These are phyloP conservation scores for Cornus kousa DNA, from an alignment of 148 eudicot genomes.

Conservation along the genomic window DNA sequence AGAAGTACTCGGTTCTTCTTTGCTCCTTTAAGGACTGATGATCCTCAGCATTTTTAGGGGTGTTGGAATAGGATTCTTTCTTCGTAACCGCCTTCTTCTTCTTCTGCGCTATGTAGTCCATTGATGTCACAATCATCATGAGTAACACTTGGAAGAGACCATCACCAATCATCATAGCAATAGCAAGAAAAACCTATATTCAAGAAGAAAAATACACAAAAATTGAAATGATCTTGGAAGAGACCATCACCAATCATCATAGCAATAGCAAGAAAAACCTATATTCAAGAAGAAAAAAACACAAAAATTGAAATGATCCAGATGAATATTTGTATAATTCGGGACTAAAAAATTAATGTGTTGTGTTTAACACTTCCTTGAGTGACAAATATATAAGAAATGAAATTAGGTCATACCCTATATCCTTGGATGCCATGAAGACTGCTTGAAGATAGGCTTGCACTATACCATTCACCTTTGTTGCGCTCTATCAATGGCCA, in stretches of 20 bases:
- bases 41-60: not conserved
- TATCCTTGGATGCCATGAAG: conserved; percentile 46
- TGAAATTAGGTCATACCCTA: conserved; percentile 19
- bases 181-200: conserved; percentile 37
- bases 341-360: not conserved
- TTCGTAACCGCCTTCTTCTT: no score
- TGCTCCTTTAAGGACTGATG: not conserved
- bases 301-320: not conserved
- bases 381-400: no score
- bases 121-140: conserved; percentile 17
- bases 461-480: conserved; percentile 29
- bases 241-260: conserved; percentile 43
- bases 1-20: conserved; percentile 16
- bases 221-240: no score
- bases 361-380: not conserved
- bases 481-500: conserved; percentile 27
- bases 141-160: conserved; percentile 31
- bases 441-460: conserved; percentile 16
- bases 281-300: not conserved
- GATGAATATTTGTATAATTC: not conserved
- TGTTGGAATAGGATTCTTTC: not conserved
- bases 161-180: conserved; percentile 41
- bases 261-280: conserved; percentile 42
- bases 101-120: not conserved
- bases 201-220: no score